phyloP scores from a whole-genome alignment of 2,329 filamentous ascomycete species.

The Trichoderma harzianum region DNA sequence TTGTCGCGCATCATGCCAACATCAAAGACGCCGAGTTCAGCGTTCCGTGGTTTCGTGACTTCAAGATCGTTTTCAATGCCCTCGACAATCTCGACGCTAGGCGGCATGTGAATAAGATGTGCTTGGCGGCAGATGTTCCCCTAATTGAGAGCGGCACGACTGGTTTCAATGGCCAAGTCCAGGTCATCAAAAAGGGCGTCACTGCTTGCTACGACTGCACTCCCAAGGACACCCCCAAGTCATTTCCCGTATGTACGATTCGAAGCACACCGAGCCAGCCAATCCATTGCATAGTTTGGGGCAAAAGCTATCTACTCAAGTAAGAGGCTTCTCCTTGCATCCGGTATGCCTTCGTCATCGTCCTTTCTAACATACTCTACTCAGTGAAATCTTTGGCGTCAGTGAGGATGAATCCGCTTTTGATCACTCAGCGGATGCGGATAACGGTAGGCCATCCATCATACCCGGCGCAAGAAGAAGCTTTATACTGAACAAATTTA shows the following conservation, averaged over 20 bases:
- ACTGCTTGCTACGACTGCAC: conserved; percentile 97
- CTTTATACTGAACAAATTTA: background rate
- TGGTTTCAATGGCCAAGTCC: conserved; percentile 95
- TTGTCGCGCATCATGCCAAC: conserved; percentile 88
- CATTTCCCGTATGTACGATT: conserved; percentile 95
- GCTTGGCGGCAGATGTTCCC: conserved; percentile 82
- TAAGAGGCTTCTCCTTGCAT: conserved; percentile 31
- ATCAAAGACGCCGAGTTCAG: conserved; percentile 89
- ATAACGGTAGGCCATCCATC: conserved; percentile 60
- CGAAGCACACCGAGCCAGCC: conserved; percentile 93
- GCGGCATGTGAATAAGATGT: conserved; percentile 97
- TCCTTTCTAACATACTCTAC: background rate
- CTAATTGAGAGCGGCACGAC: conserved; percentile 96
- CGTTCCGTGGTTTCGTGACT: conserved; percentile 80
- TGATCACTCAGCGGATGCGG: conserved; percentile 74
- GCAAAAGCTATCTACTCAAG: conserved; percentile 91
- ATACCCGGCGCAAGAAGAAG: background rate
- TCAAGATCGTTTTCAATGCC: conserved; percentile 90
- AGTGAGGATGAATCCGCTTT: conserved; percentile 83
- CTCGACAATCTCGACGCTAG: conserved; percentile 93
- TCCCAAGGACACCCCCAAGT: conserved; percentile 84
- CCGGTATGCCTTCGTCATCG: background rate
- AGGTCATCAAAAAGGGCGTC: conserved; percentile 87
- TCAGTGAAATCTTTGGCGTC: conserved; percentile 76
- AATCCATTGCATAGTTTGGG: conserved; percentile 99